These are phyloP conservation scores for Sclerotiophoma versabilis DNA, from an alignment of 2,329 filamentous ascomycete genomes.

Conservation along the genomic window DNA sequence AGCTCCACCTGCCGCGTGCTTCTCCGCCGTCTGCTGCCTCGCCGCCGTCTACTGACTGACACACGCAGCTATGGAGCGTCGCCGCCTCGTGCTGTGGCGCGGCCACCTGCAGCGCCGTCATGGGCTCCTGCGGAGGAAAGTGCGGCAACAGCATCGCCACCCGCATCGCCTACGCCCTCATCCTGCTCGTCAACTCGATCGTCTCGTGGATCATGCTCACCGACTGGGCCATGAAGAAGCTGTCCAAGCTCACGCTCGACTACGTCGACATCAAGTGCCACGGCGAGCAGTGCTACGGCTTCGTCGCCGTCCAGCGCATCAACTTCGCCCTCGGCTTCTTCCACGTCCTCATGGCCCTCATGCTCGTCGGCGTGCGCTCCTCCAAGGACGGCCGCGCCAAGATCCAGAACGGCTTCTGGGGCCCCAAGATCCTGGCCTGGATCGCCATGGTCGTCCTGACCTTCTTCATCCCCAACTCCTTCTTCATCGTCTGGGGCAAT, in stretches of 20 bases:
- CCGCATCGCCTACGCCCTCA: constrained; percentile 92
- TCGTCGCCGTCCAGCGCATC: constrained; percentile 95
- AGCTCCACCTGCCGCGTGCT: constrained; percentile 15
- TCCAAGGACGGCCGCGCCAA: constrained; percentile 87
- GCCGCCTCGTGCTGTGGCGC: constrained; percentile 94
- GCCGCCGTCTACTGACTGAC: no score
- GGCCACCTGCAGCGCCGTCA: constrained; percentile 94
- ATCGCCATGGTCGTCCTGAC: constrained; percentile 84
- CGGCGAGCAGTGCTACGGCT: constrained; percentile 90
- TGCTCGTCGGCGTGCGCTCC: constrained; percentile 84
- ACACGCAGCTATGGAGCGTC: constrained; percentile 72
- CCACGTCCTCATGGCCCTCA: constrained; percentile 82
- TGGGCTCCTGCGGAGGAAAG: constrained; percentile 87
- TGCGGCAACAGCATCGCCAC: constrained; percentile 98
- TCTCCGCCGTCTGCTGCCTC: no score
- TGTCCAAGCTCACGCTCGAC: constrained; percentile 89
- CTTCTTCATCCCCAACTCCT: constrained; percentile 92
- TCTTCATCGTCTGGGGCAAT: constrained; percentile 96
- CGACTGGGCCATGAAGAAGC: constrained; percentile 95
- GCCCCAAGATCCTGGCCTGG: constrained; percentile 93
- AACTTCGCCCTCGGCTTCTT: constrained; percentile 97
- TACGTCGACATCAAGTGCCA: constrained; percentile 94
- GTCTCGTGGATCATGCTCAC: constrained; percentile 99
- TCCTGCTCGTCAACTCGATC: constrained; percentile 95
- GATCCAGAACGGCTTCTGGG: constrained; percentile 99